These are phyloP conservation scores for Paramecium bursaria DNA, from an alignment of 73 alveolate species.

Conservation along the genomic window DNA sequence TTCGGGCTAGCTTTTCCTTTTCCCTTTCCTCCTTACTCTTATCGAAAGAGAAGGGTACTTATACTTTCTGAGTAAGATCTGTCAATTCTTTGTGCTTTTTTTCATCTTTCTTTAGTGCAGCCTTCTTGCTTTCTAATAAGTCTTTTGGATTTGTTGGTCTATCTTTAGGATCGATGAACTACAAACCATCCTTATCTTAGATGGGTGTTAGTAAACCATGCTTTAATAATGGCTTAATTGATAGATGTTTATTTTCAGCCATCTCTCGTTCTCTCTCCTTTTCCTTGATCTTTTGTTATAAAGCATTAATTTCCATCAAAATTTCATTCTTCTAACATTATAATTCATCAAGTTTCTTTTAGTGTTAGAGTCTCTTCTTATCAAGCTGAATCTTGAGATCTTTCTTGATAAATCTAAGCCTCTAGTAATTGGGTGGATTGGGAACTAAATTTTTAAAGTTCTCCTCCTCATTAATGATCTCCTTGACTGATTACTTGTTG, in stretches of 20 bases:
- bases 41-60: background rate
- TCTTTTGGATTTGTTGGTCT: background rate
- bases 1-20: background rate
- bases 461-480: slow-evolving; percentile 14
- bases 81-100: background rate
- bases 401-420: background rate
- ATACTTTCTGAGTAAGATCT: slow-evolving; percentile 9
- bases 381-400: background rate
- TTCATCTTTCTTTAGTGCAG: background rate
- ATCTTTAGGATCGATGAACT: background rate
- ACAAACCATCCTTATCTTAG: background rate
- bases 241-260: background rate
- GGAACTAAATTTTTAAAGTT: background rate
- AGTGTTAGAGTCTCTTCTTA: background rate
- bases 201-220: no score
- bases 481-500: background rate
- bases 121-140: slow-evolving; percentile 34
- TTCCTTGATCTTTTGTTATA: slow-evolving; percentile 6
- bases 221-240: no score
- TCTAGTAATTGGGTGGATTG: background rate
- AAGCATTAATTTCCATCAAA: background rate
- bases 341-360: background rate
- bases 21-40: slow-evolving; percentile 2
- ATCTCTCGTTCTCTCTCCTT: slow-evolving; percentile 51
- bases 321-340: slow-evolving; percentile 28